phyloP scores from a whole-genome alignment of 441 rosid species.

The Syzygium syzygioides region DNA sequence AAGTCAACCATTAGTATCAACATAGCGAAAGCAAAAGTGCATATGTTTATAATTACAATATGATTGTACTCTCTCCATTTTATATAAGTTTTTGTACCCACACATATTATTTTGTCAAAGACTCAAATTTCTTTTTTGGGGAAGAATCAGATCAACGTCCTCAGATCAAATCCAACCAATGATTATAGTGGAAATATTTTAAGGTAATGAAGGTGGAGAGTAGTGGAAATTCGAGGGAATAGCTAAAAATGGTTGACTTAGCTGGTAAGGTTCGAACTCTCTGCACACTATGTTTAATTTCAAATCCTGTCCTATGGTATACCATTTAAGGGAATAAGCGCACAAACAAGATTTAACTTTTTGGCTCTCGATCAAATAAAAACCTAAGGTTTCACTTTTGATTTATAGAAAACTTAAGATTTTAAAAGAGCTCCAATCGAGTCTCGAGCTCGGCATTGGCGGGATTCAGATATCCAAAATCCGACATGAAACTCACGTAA shows the following conservation, averaged over 20 bases:
- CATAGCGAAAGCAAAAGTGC: background rate
- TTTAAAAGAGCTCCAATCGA: background rate
- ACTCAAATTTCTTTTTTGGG: background rate
- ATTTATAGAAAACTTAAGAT: background rate
- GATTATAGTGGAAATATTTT: background rate
- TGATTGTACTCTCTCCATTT: background rate
- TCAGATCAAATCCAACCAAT: background rate
- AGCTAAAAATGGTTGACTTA: no score
- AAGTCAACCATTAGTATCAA: background rate
- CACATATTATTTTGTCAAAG: background rate
- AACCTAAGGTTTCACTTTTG: background rate
- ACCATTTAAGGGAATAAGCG: background rate
- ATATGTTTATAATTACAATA: background rate
- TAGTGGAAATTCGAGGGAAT: no score
- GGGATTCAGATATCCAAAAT: rapidly evolving
- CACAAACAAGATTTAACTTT: background rate
- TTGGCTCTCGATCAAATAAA: background rate
- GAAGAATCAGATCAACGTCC: background rate
- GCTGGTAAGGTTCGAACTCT: no score
- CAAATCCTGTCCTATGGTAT: no score
- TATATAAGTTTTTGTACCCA: background rate
- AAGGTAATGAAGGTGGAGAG: background rate
- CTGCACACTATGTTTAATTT: no score
- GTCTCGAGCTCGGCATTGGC: rapidly evolving
- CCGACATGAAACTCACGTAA: background rate